Evolutionary conservation across 768 basidiomycete genomes (phyloP).

Genomic region (Rubroboletus satanas): DNA sequence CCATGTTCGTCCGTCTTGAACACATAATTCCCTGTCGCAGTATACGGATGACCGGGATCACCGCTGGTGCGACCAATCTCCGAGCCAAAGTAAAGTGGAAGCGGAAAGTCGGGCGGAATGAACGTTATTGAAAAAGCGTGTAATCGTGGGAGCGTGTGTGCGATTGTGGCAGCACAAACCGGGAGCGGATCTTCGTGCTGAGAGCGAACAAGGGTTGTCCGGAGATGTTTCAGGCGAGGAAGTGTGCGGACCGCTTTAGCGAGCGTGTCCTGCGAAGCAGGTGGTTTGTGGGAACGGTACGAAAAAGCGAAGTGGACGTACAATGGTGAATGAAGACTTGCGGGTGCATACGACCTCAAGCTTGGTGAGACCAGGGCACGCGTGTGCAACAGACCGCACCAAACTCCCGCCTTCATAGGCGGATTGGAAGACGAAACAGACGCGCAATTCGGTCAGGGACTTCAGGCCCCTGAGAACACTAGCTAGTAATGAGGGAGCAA

Average conservation of each 20-base stretch:
- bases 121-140: conserved; percentile 60
- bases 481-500: conserved; percentile 59
- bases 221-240: conserved; percentile 57
- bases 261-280: conserved; percentile 36
- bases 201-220: conserved; percentile 63
- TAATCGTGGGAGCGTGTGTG: conserved; percentile 64
- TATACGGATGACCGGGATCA: conserved; percentile 24
- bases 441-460: conserved; percentile 53
- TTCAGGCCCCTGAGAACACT: conserved; percentile 55
- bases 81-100: conserved; percentile 44
- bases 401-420: conserved; percentile 72
- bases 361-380: conserved; percentile 61
- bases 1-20: conserved; percentile 61
- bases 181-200: conserved; percentile 60
- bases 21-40: conserved; percentile 51
- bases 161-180: conserved; percentile 58
- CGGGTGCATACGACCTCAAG: conserved; percentile 64
- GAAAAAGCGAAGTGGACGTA: conserved; percentile 28
- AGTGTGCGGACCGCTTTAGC: conserved; percentile 60
- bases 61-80: conserved; percentile 36
- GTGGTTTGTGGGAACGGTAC: background rate
- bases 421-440: conserved; percentile 66
- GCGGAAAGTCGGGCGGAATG: conserved; percentile 53
- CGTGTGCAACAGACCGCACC: conserved; percentile 59
- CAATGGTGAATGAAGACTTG: conserved; percentile 71